Evolutionary conservation across 495 filamentous ascomycete genomes (phyloP).

Genomic region (Halenospora varia): DNA sequence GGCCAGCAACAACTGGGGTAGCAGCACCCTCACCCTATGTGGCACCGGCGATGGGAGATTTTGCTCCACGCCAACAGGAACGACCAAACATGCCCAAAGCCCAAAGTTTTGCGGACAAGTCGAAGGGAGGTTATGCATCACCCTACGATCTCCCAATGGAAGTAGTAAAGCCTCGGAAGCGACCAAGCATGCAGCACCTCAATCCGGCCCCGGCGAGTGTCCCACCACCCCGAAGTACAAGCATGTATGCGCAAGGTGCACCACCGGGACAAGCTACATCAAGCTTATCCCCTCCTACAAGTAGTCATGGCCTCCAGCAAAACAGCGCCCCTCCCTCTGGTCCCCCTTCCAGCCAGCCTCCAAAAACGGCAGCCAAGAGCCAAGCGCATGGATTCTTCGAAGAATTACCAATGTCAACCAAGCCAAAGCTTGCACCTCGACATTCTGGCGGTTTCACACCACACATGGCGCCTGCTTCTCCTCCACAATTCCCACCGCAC

Average conservation of each 20-base stretch:
- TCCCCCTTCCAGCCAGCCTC: slow-evolving; percentile 12
- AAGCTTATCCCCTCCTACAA: slow-evolving; percentile 30
- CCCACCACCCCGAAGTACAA: slow-evolving; percentile 49
- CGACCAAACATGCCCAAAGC: slow-evolving; percentile 35
- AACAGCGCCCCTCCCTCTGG: slow-evolving; percentile 10
- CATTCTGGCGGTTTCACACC: slow-evolving; percentile 46
- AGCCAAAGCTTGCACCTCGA: slow-evolving; percentile 49
- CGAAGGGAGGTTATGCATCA: slow-evolving; percentile 86
- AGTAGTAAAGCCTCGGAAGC: slow-evolving; percentile 59
- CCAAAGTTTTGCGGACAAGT: slow-evolving; percentile 80
- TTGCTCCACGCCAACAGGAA: slow-evolving; percentile 9
- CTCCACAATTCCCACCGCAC: slow-evolving; percentile 17
- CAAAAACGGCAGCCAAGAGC: slow-evolving; percentile 15
- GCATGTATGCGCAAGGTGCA: slow-evolving; percentile 42
- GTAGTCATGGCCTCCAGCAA: slow-evolving; percentile 31
- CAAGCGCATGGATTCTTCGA: slow-evolving; percentile 69
- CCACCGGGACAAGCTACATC: slow-evolving; percentile 30
- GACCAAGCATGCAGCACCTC: slow-evolving; percentile 32
- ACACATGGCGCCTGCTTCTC: slow-evolving; percentile 24
- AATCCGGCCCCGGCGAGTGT: slow-evolving; percentile 6
- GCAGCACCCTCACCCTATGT: slow-evolving; percentile 38
- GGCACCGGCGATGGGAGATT: slow-evolving; percentile 19
- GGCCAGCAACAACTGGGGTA: slow-evolving; percentile 39
- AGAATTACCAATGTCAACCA: slow-evolving; percentile 69
- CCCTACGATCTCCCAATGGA: slow-evolving; percentile 96